Conservation (phyloP, 371 early-diverging fungal species). For the Chytridiales sp. region DNA sequence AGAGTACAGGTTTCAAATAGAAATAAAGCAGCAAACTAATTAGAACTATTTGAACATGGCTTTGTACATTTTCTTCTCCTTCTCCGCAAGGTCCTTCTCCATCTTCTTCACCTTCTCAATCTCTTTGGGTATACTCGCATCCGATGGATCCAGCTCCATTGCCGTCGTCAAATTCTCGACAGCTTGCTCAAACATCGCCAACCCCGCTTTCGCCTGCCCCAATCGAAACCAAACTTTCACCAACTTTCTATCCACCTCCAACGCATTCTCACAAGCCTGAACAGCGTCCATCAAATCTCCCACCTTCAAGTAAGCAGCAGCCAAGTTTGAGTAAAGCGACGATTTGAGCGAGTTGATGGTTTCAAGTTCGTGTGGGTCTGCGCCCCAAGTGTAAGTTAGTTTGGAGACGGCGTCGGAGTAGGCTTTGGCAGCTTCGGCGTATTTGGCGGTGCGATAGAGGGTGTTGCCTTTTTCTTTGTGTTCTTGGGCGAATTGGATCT, state of each 20-base stretch:
- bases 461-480: conserved; percentile 38
- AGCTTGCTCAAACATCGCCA: conserved; percentile 56
- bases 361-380: conserved; percentile 19
- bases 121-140: conserved; percentile 26
- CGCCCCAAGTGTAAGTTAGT: conserved; percentile 32
- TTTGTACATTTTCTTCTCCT: conserved; percentile 33
- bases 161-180: conserved; percentile 49
- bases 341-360: conserved; percentile 23
- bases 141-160: conserved; percentile 38
- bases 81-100: conserved; percentile 18
- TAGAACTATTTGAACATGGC: conserved; percentile 36
- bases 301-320: conserved; percentile 24
- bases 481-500: conserved; percentile 27
- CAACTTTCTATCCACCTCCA: conserved; percentile 55
- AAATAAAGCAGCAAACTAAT: too few relatives aligned
- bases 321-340: conserved; percentile 33
- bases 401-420: conserved; percentile 25
- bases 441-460: conserved; percentile 28
- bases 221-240: conserved; percentile 66
- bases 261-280: conserved; percentile 48
- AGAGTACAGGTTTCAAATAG: too few relatives aligned
- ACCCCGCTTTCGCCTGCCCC: conserved; percentile 57
- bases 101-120: conserved; percentile 2
- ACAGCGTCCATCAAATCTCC: conserved; percentile 38
- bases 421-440: conserved; percentile 7